Conservation (phyloP, 2,329 filamentous ascomycete species). For the Colletotrichum ledebouriae region DNA sequence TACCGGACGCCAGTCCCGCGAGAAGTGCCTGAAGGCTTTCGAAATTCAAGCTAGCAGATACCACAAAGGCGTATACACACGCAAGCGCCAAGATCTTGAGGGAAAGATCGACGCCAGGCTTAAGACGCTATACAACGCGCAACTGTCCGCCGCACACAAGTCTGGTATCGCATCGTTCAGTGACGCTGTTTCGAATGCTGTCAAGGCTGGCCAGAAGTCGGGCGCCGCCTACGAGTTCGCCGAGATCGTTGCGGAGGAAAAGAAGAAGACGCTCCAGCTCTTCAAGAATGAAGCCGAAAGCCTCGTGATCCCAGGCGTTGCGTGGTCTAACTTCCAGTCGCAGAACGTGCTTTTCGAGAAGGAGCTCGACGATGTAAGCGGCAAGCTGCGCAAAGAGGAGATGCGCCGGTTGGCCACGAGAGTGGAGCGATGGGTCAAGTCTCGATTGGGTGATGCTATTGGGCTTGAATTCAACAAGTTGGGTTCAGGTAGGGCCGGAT, state of each 20-base stretch:
- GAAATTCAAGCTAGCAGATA: conserved; percentile 93
- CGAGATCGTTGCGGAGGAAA: conserved; percentile 89
- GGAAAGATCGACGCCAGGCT: conserved; percentile 88
- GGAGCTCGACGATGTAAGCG: conserved; percentile 90
- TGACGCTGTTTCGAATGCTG: conserved; percentile 86
- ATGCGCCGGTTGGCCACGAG: conserved; percentile 93
- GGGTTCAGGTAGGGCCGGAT: conserved; percentile 86
- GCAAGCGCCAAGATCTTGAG: conserved; percentile 88
- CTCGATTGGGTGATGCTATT: conserved; percentile 86
- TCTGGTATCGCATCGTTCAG: conserved; percentile 85
- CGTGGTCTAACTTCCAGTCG: conserved; percentile 89
- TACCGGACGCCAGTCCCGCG: conserved; percentile 78
- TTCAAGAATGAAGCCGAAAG: conserved; percentile 83
- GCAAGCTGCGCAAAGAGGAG: conserved; percentile 89
- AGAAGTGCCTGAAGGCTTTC: conserved; percentile 84
- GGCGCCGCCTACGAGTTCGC: conserved; percentile 94
- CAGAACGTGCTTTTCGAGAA: conserved; percentile 86
- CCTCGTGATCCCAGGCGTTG: conserved; percentile 80
- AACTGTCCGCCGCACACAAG: conserved; percentile 91
- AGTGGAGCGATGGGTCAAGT: conserved; percentile 94
- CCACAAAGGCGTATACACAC: conserved; percentile 93
- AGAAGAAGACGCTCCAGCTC: conserved; percentile 78
- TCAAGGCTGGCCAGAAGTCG: conserved; percentile 94
- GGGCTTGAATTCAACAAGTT: conserved; percentile 97
- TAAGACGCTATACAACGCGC: conserved; percentile 89